These are phyloP conservation scores for Fusarium praegraminearum DNA, from an alignment of 2,329 filamentous ascomycete species.

Conservation along the genomic window DNA sequence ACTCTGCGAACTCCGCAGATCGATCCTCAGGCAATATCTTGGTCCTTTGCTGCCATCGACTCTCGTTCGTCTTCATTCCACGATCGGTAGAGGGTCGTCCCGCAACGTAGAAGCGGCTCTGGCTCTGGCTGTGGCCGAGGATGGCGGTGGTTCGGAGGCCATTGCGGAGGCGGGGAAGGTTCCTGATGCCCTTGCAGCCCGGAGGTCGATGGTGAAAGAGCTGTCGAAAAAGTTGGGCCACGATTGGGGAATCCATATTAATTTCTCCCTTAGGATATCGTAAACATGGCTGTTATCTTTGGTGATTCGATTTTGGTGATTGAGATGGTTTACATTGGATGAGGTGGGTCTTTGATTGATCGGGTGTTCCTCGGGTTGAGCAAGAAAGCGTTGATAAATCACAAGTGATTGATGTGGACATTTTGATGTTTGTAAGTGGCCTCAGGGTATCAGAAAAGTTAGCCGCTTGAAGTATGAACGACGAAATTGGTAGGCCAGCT, in stretches of 20 bases:
- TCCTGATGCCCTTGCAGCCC: conserved; percentile 51
- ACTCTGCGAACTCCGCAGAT: conserved; percentile 81
- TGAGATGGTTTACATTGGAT: conserved; percentile 23
- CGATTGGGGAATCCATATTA: conserved; percentile 83
- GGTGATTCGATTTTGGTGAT: conserved; percentile 12
- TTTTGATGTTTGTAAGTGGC: background rate
- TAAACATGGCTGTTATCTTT: conserved; percentile 21
- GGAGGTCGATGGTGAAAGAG: conserved; percentile 76
- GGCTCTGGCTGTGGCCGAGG: conserved; percentile 23
- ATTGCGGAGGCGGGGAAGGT: conserved; percentile 44
- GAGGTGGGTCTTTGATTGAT: conserved; percentile 35
- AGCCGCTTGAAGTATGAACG: too few species aligned
- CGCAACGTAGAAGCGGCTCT: conserved; percentile 48
- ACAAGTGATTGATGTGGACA: background rate
- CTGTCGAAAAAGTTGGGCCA: conserved; percentile 84
- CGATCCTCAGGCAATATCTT: conserved; percentile 81
- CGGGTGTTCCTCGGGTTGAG: conserved; percentile 44
- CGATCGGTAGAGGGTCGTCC: conserved; percentile 52
- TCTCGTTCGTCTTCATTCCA: conserved; percentile 68
- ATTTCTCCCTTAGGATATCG: conserved; percentile 9
- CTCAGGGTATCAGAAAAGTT: too few species aligned
- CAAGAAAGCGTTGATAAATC: background rate
- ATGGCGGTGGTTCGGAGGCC: conserved; percentile 29
- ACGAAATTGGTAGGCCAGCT: too few species aligned
- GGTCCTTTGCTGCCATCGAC: conserved; percentile 87